Percentiles rank a stretch among this genome's conserved stretches.
phyloP scores from a whole-genome alignment of 2,329 filamentous ascomycete species.

The Dactylonectria macrodidyma region DNA sequence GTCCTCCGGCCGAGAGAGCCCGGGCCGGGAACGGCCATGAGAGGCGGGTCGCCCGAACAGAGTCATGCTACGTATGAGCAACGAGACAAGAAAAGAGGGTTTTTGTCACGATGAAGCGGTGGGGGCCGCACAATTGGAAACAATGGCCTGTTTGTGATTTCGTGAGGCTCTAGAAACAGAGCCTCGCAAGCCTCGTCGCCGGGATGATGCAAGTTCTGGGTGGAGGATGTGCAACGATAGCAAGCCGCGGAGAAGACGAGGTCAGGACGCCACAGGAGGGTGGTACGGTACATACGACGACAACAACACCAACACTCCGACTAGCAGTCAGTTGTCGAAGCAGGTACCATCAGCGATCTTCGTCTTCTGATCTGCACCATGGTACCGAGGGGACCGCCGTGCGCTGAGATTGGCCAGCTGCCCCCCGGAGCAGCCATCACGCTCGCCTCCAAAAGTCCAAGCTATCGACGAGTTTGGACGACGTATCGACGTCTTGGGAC shows the following conservation, averaged over 20 bases:
- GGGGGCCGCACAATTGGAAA: slow-evolving; percentile 28
- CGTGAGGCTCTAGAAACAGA: slow-evolving; percentile 8
- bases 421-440: slow-evolving; percentile 14
- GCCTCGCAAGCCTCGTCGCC: neutral
- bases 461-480: neutral
- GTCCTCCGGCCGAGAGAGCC: slow-evolving; percentile 46
- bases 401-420: slow-evolving; percentile 28
- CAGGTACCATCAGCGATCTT: slow-evolving; percentile 45
- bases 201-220: slow-evolving; percentile 13
- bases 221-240: slow-evolving; percentile 1
- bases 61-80: slow-evolving; percentile 3
- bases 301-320: neutral
- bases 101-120: slow-evolving; percentile 24
- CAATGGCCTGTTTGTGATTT: slow-evolving; percentile 20
- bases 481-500: slow-evolving; percentile 15
- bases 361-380: slow-evolving; percentile 40
- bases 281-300: neutral
- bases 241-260: slow-evolving; percentile 5
- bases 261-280: slow-evolving; percentile 12
- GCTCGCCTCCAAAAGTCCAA: slow-evolving; percentile 17
- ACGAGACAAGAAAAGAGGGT: neutral
- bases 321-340: slow-evolving; percentile 32
- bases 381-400: slow-evolving; percentile 10
- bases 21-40: slow-evolving; percentile 41
- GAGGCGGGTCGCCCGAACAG: slow-evolving; percentile 21